Evolutionary conservation across 2,329 filamentous ascomycete genomes (phyloP), one percentile per base, ranked within the genome.

Genomic region (Botryosphaeria dothidea): DNA sequence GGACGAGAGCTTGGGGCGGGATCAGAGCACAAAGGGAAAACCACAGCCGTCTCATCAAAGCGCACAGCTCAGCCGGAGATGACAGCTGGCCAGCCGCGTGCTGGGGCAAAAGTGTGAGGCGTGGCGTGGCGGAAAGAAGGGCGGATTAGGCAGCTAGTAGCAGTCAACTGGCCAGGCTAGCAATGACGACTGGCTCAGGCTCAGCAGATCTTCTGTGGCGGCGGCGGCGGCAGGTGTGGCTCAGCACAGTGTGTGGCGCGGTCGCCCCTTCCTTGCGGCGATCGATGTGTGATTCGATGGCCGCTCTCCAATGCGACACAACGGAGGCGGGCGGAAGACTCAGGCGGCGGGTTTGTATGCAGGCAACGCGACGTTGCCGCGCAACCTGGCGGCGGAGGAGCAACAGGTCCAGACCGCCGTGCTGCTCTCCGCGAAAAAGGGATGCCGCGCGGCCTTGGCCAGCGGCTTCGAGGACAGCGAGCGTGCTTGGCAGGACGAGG

Each of bases 401-500:
- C 56, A 23, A 4, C 41, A 23, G 56, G 23, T 17, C n/a, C 51
- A 27, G 27, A 52, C 49, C 49, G 49, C 21, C 34, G 52, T 34
- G 17, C n/a, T 41, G 46, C 46, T 51, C 36, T 45, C 54, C 17
- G 54, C 54, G 54, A 58, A 43, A n/a, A 58, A 34, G 54, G 54
- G 54, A 49, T 51, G 58, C 58, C 58, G 58, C 58, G 58, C 58
- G 58, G 58, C 58, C 58, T 62, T 49, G 58, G 58, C 58, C 46
- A 36, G n/a, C 21, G 29, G 31, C 45, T 13, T 34, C 15, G 17
- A 38, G 13, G 23, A 19, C 36, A 45, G 13, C 27, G 38, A 17
- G 41, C 41, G 58, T 11, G 31, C 58, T 62, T 62, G 58, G 58
- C 58, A n/a, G 45, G 41, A 21, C 45, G 43, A 38, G 58, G 49